Evolutionary conservation across 306 rosid species (phyloP), one percentile per base, ranked within the genome.

Genomic region (Castanea sativa): DNA sequence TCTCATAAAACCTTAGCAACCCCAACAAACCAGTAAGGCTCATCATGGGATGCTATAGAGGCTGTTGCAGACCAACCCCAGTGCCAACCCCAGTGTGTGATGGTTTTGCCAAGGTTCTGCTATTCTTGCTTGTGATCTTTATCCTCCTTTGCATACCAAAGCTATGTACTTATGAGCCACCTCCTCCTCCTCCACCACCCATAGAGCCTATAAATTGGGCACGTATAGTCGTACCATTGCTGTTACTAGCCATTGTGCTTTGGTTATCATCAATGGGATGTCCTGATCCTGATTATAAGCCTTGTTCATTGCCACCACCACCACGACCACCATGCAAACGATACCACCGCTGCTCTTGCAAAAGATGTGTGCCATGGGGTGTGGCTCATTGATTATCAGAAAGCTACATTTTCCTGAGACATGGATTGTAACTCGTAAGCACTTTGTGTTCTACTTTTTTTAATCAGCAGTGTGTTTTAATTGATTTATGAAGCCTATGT

Each of bases 81-180:
- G 27, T 25, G 27, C 23, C 23, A 23, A 23, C 80, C 73, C 74
- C 85, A 29, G 3, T 6, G 15, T 73, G 74, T 51, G 0, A 84
- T 70, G 38, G 21, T 35, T 55, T 90, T 21, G 75, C 90, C 64
- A 71, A 73, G 68, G 81, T 93, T 69, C 81, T 90, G 65, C 71
- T 87, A 71, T 38, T 90, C 57, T 84, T 92, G 83, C 88, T 82
- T 0, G 92, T 90, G 79, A 83, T 84, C 53, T 64, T 85, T 53
- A 2, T 84, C 61, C 89, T 91, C 64, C 81, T 91, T 45, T 3
- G 19, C 79, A 55, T 80, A 35, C 92, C 94, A 61, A 84, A 52
- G 80, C 71, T 79, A 5, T 85, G 88, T 80, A 69, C 85, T 29
- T 0, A 69, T 10, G 81, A 72, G 80, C n/a, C 76, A 52, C 83